A percentile compares a stretch with the other conserved stretches of the same genome.
These are phyloP conservation scores for Xeromyces bisporus DNA, from an alignment of 495 filamentous ascomycete genomes.

Conservation along the genomic window DNA sequence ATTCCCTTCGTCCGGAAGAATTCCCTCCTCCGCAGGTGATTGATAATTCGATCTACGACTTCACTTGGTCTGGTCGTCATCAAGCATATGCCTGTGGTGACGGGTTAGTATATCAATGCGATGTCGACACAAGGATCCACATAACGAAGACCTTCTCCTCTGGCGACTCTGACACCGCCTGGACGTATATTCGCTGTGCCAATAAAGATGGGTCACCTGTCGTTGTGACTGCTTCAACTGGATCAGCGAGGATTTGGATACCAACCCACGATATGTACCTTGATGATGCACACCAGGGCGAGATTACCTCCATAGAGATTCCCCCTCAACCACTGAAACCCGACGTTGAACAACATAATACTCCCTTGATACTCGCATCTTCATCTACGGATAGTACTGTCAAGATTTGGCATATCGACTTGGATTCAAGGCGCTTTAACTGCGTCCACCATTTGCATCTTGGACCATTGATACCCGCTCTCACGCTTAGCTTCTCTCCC, in stretches of 20 bases:
- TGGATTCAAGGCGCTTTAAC: constrained; percentile 40
- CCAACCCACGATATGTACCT: constrained; percentile 28
- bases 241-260: constrained; percentile 23
- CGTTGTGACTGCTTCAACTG: constrained; percentile 21
- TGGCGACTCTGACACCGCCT: constrained; percentile 12
- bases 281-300: constrained; percentile 23
- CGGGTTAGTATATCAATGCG: constrained; percentile 26
- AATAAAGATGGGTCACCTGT: constrained; percentile 12
- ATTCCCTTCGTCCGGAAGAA: constrained; percentile 23
- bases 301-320: constrained; percentile 31
- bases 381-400: constrained; percentile 44
- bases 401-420: constrained; percentile 50
- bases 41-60: constrained; percentile 21
- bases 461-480: constrained; percentile 33
- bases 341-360: constrained; percentile 9
- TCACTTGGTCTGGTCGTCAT: constrained; percentile 20
- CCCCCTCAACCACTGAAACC: constrained; percentile 15
- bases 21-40: constrained; percentile 24
- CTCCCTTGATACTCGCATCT: constrained; percentile 24
- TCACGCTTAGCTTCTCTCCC: constrained; percentile 50
- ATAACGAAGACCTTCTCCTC: constrained; percentile 21
- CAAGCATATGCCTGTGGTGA: constrained; percentile 25
- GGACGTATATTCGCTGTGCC: constrained; percentile 24
- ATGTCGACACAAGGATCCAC: constrained; percentile 23
- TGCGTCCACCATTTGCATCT: constrained; percentile 32